phyloP scores from a whole-genome alignment of 73 alveolate species.

The Paramecium caudatum region DNA sequence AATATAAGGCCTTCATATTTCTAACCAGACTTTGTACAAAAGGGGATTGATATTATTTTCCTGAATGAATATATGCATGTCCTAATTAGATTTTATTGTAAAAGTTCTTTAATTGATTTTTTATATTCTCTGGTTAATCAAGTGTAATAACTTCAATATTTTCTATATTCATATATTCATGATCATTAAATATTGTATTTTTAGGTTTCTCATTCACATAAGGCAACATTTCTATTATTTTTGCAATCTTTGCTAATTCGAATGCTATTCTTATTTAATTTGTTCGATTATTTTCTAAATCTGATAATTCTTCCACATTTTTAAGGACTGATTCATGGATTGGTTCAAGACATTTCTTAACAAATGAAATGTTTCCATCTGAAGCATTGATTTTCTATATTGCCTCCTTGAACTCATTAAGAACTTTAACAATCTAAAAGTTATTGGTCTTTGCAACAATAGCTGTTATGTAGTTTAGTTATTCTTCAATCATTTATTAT shows the following conservation, averaged over 20 bases:
- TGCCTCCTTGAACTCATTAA: background rate
- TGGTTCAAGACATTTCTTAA: background rate
- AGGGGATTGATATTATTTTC: background rate
- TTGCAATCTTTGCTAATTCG: background rate
- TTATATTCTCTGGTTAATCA: background rate
- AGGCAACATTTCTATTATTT: background rate
- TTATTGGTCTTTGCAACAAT: constrained; percentile 1
- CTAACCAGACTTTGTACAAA: background rate
- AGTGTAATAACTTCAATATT: background rate
- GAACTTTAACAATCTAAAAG: background rate
- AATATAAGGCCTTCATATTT: constrained; percentile 2
- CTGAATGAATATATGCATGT: constrained; percentile 23
- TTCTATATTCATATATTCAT: background rate
- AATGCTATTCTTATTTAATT: background rate
- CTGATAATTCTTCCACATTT: constrained; percentile 8
- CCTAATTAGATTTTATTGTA: constrained; percentile 8
- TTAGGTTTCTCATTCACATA: background rate
- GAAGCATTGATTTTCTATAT: background rate
- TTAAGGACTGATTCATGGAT: background rate
- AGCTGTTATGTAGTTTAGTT: background rate
- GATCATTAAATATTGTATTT: background rate
- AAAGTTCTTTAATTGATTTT: background rate
- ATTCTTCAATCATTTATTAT: background rate
- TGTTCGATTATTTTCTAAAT: background rate
- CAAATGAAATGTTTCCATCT: background rate